These are phyloP conservation scores for Talaromyces funiculosus DNA, from an alignment of 2,329 filamentous ascomycete genomes.

Conservation along the genomic window DNA sequence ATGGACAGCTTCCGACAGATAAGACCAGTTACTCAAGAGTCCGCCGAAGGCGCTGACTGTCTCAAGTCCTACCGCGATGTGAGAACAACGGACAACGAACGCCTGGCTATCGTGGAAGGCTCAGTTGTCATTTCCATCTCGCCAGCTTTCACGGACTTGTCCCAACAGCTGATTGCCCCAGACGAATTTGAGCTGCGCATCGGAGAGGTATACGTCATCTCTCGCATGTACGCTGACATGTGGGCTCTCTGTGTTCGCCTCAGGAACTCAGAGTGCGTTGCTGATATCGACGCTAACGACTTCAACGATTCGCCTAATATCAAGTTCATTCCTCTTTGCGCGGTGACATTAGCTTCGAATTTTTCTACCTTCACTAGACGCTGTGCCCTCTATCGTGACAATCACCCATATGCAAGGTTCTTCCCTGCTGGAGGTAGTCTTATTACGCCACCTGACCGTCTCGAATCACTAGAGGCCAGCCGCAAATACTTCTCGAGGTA, in stretches of 20 bases:
- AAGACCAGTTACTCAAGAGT: slow-evolving; percentile 17
- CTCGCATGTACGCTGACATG: slow-evolving; percentile 28
- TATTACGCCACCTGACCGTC: slow-evolving; percentile 24
- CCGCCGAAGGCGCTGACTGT: slow-evolving; percentile 18
- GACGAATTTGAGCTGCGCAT: slow-evolving; percentile 26
- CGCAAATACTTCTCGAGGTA: slow-evolving; percentile 18
- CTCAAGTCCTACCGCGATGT: slow-evolving; percentile 24
- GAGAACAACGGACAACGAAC: slow-evolving; percentile 19
- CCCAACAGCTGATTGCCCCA: slow-evolving; percentile 12
- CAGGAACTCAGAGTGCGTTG: slow-evolving; percentile 17
- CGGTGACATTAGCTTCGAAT: slow-evolving; percentile 29
- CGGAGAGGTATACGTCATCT: slow-evolving; percentile 28
- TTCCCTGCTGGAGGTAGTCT: slow-evolving; percentile 24
- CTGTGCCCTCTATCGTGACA: slow-evolving; percentile 13
- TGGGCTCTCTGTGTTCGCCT: slow-evolving; percentile 30
- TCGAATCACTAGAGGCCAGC: slow-evolving; percentile 23
- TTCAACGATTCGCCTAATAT: slow-evolving; percentile 15
- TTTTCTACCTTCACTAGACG: slow-evolving; percentile 23
- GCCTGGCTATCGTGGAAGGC: slow-evolving; percentile 26
- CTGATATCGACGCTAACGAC: slow-evolving; percentile 1
- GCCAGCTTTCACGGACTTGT: slow-evolving; percentile 20
- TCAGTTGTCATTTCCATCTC: slow-evolving; percentile 26
- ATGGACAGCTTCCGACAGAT: slow-evolving; percentile 6
- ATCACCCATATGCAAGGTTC: background rate
- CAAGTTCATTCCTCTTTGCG: slow-evolving; percentile 29